Evolutionary conservation across 768 basidiomycete species (phyloP).

Genomic region (Gymnopilus junonius): DNA sequence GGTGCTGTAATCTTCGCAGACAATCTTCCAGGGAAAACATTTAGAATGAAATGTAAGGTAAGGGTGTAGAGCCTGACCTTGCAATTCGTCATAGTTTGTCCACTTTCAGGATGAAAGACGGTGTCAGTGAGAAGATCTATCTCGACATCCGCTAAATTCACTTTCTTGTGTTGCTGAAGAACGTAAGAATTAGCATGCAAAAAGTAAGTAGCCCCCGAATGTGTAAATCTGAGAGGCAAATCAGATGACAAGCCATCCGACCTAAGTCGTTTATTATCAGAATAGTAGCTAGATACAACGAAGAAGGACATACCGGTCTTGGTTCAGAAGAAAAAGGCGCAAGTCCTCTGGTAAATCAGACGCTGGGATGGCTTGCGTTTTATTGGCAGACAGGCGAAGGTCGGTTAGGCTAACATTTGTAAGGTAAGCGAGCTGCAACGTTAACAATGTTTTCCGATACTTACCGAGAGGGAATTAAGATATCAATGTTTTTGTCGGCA

Average conservation of each 20-base stretch:
- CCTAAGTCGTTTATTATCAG: not conserved
- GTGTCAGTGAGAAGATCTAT: slow-evolving; percentile 16
- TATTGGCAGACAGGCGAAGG: not conserved
- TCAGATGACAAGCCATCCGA: not conserved
- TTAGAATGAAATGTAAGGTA: slow-evolving; percentile 3
- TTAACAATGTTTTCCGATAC: not conserved
- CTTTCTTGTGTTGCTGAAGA: slow-evolving; percentile 14
- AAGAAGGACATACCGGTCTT: not conserved
- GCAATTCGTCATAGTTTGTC: slow-evolving; percentile 42
- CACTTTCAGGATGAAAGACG: slow-evolving; percentile 18
- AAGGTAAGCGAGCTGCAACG: not conserved
- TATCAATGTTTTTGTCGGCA: slow-evolving; percentile 10
- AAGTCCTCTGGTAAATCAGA: slow-evolving; percentile 3
- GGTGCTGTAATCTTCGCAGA: slow-evolving; percentile 40
- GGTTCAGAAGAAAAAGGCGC: not conserved
- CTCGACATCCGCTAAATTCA: not conserved
- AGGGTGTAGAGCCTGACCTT: slow-evolving; percentile 45
- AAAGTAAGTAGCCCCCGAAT: slow-evolving; percentile 6
- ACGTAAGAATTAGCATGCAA: slow-evolving; percentile 17
- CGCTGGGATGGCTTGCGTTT: not conserved
- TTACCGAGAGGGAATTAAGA: slow-evolving; percentile 27
- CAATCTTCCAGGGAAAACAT: slow-evolving; percentile 40
- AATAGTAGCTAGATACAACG: not conserved
- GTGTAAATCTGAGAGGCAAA: slow-evolving; percentile 11
- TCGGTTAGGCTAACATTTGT: not conserved